These are phyloP conservation scores for Parastagonospora nodorum DNA, from an alignment of 2,329 filamentous ascomycete genomes.

Conservation along the genomic window DNA sequence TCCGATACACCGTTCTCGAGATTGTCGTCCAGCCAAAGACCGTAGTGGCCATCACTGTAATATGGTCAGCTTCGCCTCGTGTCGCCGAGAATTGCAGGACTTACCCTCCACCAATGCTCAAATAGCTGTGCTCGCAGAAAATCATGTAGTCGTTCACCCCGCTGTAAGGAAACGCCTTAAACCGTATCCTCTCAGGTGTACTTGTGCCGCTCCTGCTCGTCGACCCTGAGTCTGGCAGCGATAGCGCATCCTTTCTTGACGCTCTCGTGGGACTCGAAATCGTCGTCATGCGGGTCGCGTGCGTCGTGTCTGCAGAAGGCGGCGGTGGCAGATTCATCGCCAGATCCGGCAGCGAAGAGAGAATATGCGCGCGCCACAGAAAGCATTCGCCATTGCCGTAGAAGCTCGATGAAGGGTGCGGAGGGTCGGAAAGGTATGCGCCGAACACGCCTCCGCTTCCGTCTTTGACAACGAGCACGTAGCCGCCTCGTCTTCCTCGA, in stretches of 20 bases:
- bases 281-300: constrained; percentile 66
- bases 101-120: constrained; percentile 82
- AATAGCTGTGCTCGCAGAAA: constrained; percentile 82
- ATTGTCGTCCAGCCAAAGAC: constrained; percentile 87
- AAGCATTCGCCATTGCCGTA: constrained; percentile 98
- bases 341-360: constrained; percentile 59
- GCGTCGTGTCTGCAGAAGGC: constrained; percentile 68
- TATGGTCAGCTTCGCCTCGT: constrained; percentile 4
- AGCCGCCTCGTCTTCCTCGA: constrained; percentile 74
- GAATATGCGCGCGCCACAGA: constrained; percentile 76
- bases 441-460: constrained; percentile 82
- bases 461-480: constrained; percentile 86
- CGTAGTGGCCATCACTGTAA: constrained; percentile 77
- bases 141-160: constrained; percentile 97
- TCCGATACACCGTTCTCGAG: constrained; percentile 84
- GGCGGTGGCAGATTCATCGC: constrained; percentile 67
- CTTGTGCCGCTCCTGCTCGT: constrained; percentile 54
- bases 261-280: constrained; percentile 41
- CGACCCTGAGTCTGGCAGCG: constrained; percentile 34
- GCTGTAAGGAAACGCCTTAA: constrained; percentile 96
- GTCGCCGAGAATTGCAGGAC: no score
- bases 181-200: constrained; percentile 78
- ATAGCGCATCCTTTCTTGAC: constrained; percentile 30
- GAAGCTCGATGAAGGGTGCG: constrained; percentile 80
- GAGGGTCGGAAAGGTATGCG: constrained; percentile 89